Conservation (phyloP, 371 early-diverging fungal species). For the Coelomomyces lativittatus region DNA sequence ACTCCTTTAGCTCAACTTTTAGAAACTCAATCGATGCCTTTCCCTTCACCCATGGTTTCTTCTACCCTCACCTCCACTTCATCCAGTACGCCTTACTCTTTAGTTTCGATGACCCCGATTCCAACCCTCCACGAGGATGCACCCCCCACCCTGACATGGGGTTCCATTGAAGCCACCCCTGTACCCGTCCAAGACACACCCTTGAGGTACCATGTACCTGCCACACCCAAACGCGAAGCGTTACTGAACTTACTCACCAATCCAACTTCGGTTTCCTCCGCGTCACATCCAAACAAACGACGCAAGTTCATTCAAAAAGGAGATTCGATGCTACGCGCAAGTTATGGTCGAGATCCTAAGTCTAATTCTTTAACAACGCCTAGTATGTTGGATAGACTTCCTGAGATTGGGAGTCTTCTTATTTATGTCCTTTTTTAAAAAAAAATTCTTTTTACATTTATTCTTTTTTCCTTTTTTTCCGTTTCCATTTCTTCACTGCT, state of each 20-base stretch:
- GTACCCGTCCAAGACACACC: slow-evolving; percentile 3
- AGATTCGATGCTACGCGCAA: background rate
- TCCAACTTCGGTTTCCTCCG: background rate
- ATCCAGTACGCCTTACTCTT: background rate
- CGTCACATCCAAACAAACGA: background rate
- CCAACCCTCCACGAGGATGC: background rate
- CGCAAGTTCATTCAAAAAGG: background rate
- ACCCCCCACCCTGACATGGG: slow-evolving; percentile 59
- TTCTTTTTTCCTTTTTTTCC: too few relatives aligned
- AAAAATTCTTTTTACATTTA: too few relatives aligned
- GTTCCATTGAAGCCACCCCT: slow-evolving; percentile 49
- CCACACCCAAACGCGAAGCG: background rate
- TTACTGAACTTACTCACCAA: background rate
- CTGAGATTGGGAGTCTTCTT: too few relatives aligned
- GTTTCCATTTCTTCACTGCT: background rate
- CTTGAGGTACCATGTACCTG: background rate
- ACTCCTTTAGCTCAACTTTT: background rate
- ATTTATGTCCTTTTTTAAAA: too few relatives aligned
- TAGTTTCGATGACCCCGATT: background rate
- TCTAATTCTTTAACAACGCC: background rate
- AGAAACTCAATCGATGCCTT: background rate
- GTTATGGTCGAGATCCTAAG: background rate
- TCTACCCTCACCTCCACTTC: background rate
- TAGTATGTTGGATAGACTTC: background rate
- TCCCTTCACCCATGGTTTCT: background rate